A percentile compares a stretch with the other conserved stretches of the same genome.
Evolutionary conservation across 208 protist genomes (phyloP).

Genomic region (Trichomonas tenax): DNA sequence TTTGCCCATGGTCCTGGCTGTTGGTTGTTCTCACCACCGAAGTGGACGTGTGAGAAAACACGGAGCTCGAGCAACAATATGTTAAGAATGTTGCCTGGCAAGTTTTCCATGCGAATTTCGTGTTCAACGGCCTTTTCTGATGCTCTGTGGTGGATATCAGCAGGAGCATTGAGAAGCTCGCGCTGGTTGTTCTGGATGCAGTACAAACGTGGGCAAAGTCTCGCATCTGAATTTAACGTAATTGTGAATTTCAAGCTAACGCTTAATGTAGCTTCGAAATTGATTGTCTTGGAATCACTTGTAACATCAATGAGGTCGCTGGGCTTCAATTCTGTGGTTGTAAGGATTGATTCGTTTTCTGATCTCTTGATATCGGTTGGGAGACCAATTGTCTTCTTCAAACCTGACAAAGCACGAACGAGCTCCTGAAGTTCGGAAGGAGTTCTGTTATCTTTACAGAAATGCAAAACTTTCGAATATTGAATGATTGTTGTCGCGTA

Average conservation of each 20-base stretch:
- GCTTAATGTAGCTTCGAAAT: background rate
- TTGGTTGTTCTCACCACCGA: background rate
- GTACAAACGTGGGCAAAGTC: background rate
- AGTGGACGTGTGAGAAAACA: background rate
- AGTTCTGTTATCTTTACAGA: background rate
- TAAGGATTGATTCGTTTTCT: background rate
- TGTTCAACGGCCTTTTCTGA: background rate
- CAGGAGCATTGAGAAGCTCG: background rate
- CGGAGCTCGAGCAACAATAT: background rate
- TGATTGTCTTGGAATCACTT: background rate
- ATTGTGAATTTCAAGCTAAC: background rate
- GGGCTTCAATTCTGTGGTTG: background rate
- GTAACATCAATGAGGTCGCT: background rate
- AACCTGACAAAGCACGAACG: background rate
- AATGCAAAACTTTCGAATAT: background rate
- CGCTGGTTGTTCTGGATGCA: background rate
- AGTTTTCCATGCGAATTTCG: background rate
- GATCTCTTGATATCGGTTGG: background rate
- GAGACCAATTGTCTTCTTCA: background rate
- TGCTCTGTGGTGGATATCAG: background rate
- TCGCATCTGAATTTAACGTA: background rate
- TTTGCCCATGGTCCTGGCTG: background rate
- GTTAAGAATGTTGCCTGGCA: background rate
- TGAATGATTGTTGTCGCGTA: background rate
- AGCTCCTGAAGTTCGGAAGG: background rate